Evolutionary conservation across 2,329 filamentous ascomycete genomes (phyloP), one percentile per base, ranked within the genome.

Genomic region (Atkinsonella hypoxylon): DNA sequence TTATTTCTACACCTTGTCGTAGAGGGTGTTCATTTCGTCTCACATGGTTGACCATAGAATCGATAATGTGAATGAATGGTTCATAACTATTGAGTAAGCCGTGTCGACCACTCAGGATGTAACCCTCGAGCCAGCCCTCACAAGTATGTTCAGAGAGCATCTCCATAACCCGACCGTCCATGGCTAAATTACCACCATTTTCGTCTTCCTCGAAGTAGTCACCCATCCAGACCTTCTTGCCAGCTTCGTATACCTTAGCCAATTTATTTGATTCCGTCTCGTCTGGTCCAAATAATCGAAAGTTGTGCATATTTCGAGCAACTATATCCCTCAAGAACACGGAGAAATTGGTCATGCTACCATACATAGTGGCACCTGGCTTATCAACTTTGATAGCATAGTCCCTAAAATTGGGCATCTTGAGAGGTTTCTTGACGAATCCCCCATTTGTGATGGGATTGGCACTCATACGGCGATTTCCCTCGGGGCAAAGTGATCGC

Each of bases 201-300:
- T 70, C 67, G 59, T 90, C 86, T 61, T 89, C 85, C 4, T 86
- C 81, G 54, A 89, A 85, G 63, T 85, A 87, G 47, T 87, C 85
- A 6, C 79, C 85, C 70, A 89, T 73, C 85, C 86, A 89, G 3
- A 87, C 84, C 67, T 89, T 89, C 75, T 88, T 85, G 5, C 81
- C 82, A 1, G 78, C 83, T 52, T 84, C 75, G 64, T 89, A 89
- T 44, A 90, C 81, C 22, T 75, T 76, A 1, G 70, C 75, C 2
- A 90, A 78, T 67, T 90, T 89, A 69, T 90, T 90, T 20, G 84
- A 88, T 62, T 89, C 81, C 0, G 85, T 89, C 74, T 90, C 86
- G 61, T 90, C 86, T 0, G 86, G 86, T 0, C 85, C 85, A 57
- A 89, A 87, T 6, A 89, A 72, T 42, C 86, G 82, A 74, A 90